Percentiles rank a stretch among this genome's conserved stretches.
phyloP scores from a whole-genome alignment of 768 basidiomycete genomes.

The Coprinopsis cinerea region DNA sequence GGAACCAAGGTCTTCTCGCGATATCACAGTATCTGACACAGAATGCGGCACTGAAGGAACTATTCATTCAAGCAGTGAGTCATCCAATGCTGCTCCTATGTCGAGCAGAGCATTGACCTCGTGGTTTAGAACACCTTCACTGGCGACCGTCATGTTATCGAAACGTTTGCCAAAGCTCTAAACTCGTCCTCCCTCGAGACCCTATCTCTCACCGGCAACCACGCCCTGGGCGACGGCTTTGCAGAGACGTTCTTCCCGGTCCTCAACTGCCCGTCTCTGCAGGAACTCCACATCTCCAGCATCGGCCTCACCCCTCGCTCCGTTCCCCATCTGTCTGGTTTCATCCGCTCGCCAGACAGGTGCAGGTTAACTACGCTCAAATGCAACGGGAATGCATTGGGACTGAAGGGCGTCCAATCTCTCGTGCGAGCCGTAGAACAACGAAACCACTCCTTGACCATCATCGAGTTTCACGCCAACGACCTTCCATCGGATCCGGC shows the following conservation, averaged over 20 bases:
- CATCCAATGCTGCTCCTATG: neutral
- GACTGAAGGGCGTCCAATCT: conserved; percentile 34
- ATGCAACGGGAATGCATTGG: conserved; percentile 52
- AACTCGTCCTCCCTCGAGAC: conserved; percentile 48
- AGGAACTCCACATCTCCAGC: conserved; percentile 51
- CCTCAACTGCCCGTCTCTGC: conserved; percentile 43
- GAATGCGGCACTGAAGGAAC: conserved; percentile 39
- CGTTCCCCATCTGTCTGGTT: conserved; percentile 38
- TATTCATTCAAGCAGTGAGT: conserved; percentile 57
- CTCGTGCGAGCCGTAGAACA: conserved; percentile 42
- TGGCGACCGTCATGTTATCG: conserved; percentile 30
- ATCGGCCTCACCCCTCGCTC: conserved; percentile 38
- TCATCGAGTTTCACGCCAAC: conserved; percentile 49
- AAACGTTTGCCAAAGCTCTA: conserved; percentile 40
- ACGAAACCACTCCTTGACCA: conserved; percentile 40
- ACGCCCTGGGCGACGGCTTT: conserved; percentile 46
- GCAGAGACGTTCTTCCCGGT: conserved; percentile 41
- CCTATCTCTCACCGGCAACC: conserved; percentile 47
- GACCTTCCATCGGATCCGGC: conserved; percentile 21
- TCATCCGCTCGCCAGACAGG: conserved; percentile 39
- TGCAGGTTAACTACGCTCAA: conserved; percentile 45
- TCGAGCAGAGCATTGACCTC: neutral
- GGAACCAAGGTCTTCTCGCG: conserved; percentile 48
- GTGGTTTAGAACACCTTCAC: conserved; percentile 18
- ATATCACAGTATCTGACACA: conserved; percentile 44